These are phyloP conservation scores for Emmonsia crescens DNA, from an alignment of 2,329 filamentous ascomycete genomes.

Conservation along the genomic window DNA sequence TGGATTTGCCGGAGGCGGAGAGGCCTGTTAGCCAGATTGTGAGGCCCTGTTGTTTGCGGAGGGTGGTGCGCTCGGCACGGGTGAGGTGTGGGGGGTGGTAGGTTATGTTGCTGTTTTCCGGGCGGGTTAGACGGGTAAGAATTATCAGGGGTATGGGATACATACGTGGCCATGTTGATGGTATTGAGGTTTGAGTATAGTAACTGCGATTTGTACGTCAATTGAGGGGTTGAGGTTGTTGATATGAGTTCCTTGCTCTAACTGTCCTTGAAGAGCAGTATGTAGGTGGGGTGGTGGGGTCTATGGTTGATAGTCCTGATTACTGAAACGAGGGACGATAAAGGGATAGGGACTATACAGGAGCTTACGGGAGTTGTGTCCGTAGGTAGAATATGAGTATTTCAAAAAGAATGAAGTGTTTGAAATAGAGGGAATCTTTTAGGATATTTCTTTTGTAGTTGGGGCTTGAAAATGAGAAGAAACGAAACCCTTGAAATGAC, in stretches of 20 bases:
- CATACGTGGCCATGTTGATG: slow-evolving; percentile 11
- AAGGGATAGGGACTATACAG: neutral
- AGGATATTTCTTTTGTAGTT: no score
- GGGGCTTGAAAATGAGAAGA: neutral
- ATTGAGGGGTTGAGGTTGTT: neutral
- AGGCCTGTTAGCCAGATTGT: slow-evolving; percentile 98
- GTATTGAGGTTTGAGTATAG: neutral
- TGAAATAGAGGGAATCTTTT: neutral
- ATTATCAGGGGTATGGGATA: slow-evolving; percentile 1
- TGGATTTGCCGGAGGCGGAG: slow-evolving; percentile 93
- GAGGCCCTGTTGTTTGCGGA: slow-evolving; percentile 73
- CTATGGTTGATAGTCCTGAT: neutral
- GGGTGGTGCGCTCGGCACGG: slow-evolving; percentile 29
- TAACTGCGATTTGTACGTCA: neutral
- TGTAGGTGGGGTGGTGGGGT: neutral
- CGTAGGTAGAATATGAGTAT: neutral
- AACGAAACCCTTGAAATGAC: neutral
- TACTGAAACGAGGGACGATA: neutral
- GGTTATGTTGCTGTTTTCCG: slow-evolving; percentile 35
- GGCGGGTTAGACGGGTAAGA: slow-evolving; percentile 5
- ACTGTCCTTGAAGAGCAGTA: neutral
- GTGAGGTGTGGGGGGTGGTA: slow-evolving; percentile 35
- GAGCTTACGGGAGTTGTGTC: no score
- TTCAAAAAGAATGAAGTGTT: neutral
- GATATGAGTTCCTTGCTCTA: neutral